Conservation (phyloP, 108 stramenopile species). For the Skeletonema marinoi region DNA sequence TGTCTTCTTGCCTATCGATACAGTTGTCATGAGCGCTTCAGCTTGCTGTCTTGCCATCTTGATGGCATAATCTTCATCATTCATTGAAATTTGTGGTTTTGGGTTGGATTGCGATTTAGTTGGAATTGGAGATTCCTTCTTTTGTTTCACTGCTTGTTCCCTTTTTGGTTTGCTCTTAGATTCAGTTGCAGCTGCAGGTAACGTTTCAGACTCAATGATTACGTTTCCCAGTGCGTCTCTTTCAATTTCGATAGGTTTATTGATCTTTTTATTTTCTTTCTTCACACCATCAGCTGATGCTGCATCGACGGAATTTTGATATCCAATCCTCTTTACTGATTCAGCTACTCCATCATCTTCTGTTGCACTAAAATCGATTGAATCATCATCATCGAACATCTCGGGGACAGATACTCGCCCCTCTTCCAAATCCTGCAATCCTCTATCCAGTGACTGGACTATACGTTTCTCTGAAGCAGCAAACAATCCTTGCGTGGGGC, state of each 20-base stretch:
- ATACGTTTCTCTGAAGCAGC: conserved; percentile 75
- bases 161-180: conserved; percentile 2
- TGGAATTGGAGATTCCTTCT: neutral
- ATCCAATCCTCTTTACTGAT: conserved; percentile 35
- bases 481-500: conserved; percentile 55
- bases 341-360: conserved; percentile 28
- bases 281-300: conserved; percentile 18
- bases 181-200: neutral
- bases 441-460: conserved; percentile 68
- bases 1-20: conserved; percentile 12
- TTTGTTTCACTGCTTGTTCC: neutral
- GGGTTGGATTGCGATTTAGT: neutral
- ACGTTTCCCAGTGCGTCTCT: conserved; percentile 42
- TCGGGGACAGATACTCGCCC: conserved; percentile 52
- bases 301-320: conserved; percentile 47
- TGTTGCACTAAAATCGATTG: neutral
- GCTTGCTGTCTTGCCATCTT: conserved; percentile 32
- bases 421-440: conserved; percentile 71
- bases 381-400: conserved; percentile 30
- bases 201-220: conserved; percentile 49
- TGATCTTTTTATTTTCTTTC: neutral
- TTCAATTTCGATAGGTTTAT: conserved; percentile 21
- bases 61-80: conserved; percentile 51
- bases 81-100: neutral
- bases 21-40: conserved; percentile 44